A percentile compares a stretch with the other conserved stretches of the same genome.
These are phyloP conservation scores for Fusarium odoratissimum DNA, from an alignment of 2,329 filamentous ascomycete genomes.

Conservation along the genomic window DNA sequence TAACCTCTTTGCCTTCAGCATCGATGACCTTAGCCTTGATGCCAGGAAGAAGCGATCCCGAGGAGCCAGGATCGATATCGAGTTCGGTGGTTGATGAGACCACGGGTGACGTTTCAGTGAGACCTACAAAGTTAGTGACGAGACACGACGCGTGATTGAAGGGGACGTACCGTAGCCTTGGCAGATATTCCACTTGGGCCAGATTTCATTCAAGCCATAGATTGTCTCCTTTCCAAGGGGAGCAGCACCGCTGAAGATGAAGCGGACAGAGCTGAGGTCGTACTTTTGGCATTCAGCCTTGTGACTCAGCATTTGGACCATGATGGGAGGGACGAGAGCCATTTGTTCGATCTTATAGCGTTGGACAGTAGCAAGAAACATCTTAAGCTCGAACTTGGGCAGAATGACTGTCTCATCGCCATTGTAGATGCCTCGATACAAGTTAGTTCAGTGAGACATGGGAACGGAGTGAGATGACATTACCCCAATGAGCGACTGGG, in stretches of 20 bases:
- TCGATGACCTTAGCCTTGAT: conserved; percentile 73
- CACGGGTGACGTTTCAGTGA: conserved; percentile 80
- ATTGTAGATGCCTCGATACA: conserved; percentile 64
- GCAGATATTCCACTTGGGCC: conserved; percentile 72
- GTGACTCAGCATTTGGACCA: conserved; percentile 78
- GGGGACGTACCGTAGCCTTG: conserved; percentile 74
- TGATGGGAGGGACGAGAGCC: conserved; percentile 80
- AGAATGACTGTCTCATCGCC: conserved; percentile 81
- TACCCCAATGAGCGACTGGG: conserved; percentile 65
- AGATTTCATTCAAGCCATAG: conserved; percentile 68
- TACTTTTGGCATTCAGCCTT: conserved; percentile 69
- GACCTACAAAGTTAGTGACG: conserved; percentile 55
- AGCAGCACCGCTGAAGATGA: conserved; percentile 78
- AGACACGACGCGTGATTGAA: fast-evolving
- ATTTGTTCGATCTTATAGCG: conserved; percentile 75
- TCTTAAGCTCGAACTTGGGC: conserved; percentile 79
- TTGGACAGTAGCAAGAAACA: conserved; percentile 72
- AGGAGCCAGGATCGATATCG: conserved; percentile 76
- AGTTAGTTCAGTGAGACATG: conserved; percentile 54
- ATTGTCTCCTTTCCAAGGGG: conserved; percentile 78
- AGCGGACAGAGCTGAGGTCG: conserved; percentile 74
- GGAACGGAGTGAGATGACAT: neutral
- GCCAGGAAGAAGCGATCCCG: conserved; percentile 74
- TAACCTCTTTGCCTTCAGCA: conserved; percentile 75
- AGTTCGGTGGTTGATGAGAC: conserved; percentile 66